Conservation (phyloP, 164 flowering plant species). For the Macadamia tetraphylla region DNA sequence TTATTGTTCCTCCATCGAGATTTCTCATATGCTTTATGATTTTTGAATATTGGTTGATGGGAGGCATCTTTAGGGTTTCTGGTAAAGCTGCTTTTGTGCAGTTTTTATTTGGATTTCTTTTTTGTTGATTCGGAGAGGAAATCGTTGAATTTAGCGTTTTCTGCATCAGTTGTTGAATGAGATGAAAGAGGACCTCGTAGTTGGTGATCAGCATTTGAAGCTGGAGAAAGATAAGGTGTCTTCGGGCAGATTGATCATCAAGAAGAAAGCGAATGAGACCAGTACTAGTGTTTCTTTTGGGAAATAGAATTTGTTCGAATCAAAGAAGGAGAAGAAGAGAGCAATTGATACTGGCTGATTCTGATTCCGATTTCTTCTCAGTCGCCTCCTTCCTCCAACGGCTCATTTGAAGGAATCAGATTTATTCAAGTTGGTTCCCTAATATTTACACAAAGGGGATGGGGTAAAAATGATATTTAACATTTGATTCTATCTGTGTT, state of each 20-base stretch:
- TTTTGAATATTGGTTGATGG: not conserved
- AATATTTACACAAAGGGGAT: no score
- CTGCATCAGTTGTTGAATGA: conserved; percentile 2
- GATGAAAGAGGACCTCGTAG: conserved; percentile 48
- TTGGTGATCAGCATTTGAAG: conserved; percentile 25
- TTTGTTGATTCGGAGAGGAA: not conserved
- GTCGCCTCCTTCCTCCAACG: no score
- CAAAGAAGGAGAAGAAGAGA: conserved; percentile 49
- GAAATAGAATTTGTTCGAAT: conserved; percentile 13
- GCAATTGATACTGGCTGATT: conserved; percentile 36
- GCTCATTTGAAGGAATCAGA: no score
- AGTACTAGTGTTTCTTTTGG: conserved; percentile 29
- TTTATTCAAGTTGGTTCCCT: no score
- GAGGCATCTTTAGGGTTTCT: not conserved
- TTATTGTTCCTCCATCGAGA: no score
- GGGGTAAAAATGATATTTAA: no score
- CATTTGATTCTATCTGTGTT: no score
- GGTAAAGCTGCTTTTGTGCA: conserved; percentile 2
- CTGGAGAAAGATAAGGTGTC: conserved; percentile 42
- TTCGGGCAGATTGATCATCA: conserved; percentile 41
- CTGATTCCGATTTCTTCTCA: conserved; percentile 32
- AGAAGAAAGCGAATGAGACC: conserved; percentile 33
- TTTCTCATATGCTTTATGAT: not conserved
- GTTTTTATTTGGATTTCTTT: not conserved
- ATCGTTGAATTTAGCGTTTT: conserved; percentile 15